These are phyloP conservation scores for Boletus eberwhitei DNA, from an alignment of 768 basidiomycete genomes.

Conservation along the genomic window DNA sequence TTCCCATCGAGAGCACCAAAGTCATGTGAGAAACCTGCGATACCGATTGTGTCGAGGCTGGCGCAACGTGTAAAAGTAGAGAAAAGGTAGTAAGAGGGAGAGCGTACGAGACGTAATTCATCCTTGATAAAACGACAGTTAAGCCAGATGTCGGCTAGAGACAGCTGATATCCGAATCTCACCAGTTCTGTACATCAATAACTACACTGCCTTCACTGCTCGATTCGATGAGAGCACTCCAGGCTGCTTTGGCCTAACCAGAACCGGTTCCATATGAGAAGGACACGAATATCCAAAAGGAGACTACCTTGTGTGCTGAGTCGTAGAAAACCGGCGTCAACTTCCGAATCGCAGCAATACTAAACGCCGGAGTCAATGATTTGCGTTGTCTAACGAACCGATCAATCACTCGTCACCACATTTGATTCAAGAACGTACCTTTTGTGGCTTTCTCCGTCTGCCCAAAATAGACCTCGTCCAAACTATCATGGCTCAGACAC, in stretches of 20 bases:
- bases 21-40: constrained; percentile 60
- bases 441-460: constrained; percentile 42
- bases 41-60: constrained; percentile 47
- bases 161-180: no score
- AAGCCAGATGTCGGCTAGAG: neutral
- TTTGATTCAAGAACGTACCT: constrained; percentile 23
- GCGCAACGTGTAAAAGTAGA: no score
- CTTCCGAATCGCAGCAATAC: constrained; percentile 21
- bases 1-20: constrained; percentile 55
- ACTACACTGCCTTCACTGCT: constrained; percentile 18
- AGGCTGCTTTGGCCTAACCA: constrained; percentile 24
- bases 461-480: constrained; percentile 23
- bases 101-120: constrained; percentile 35
- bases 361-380: constrained; percentile 27
- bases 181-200: constrained; percentile 40
- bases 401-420: neutral
- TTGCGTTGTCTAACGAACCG: constrained; percentile 21
- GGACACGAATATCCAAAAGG: no score
- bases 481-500: no score
- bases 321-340: constrained; percentile 26
- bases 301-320: constrained; percentile 25
- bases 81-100: neutral
- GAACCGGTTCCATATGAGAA: no score
- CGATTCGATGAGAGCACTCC: constrained; percentile 29
- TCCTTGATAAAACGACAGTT: constrained; percentile 15